Base-by-base conservation (phyloP, 2,329 filamentous ascomycete genomes). In the Fonsecaea erecta region DNA sequence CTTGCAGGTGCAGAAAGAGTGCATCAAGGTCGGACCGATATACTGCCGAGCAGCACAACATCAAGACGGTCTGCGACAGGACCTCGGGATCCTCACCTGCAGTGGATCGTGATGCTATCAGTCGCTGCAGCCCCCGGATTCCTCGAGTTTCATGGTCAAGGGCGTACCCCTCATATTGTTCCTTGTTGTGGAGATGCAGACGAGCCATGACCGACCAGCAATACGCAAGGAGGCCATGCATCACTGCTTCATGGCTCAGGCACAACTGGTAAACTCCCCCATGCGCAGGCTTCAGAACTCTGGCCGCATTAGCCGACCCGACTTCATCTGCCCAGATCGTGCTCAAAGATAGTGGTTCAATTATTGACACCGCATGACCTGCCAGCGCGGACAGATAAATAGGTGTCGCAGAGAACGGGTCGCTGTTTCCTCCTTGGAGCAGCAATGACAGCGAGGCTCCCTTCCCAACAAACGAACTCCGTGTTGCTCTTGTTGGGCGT, bases 191-290 rank as follows among this genome's bases (percentile, higher is more conserved):
- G 21, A 28, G 56, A 12, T 40, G 35, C 35, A 63, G 28, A 30
- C 37, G 52, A 9, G 37, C 37, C 40, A 63, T 18, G 40, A 58
- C 53, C 24, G 60, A 46, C 60, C 60, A 63, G 37, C 52, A 46
- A 32, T 55, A 55, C 7, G 52, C 52, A 24, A 55, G 30, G 12
- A 55, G 35, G 21, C 43, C 37, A 51, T 60, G 57, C 37, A 35
- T 35, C 11, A 51, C 40, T 6, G 57, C 40, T 52, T 35, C 18
- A 24, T 60, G 57, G 30, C 26, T 24, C 26, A 60, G 3, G 43
- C 34, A 52, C 28, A 43, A 32, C 28, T 37, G 24, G 57, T 60
- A 60, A 24, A 46, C 21, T 48, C 21, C 14, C 18, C 4, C 26
- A 12, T 48, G 43, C 11, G 43, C 43, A 48, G 52, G 52, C 7